Percentiles rank a stretch among this genome's conserved stretches.
Evolutionary conservation across 768 basidiomycete genomes (phyloP).

Genomic region (Lactifluus subvellereus): DNA sequence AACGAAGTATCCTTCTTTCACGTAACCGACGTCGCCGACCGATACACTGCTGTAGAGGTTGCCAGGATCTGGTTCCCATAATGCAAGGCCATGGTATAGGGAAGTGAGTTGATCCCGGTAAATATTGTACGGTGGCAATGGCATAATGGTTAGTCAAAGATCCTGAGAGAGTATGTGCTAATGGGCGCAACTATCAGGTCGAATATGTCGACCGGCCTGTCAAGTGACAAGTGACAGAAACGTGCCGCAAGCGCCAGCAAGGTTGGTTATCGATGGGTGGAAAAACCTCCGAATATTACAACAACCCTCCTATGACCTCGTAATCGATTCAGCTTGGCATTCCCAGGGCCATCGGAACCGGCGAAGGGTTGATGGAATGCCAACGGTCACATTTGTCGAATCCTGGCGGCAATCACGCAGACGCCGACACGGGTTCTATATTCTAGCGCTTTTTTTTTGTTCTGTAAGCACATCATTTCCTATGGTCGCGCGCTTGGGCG

Average conservation of each 20-base stretch:
- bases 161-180: neutral
- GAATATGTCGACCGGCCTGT: neutral
- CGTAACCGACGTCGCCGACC: conserved; percentile 24
- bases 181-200: neutral
- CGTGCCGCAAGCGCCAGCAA: neutral
- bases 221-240: conserved; percentile 7
- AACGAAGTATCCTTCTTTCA: conserved; percentile 19
- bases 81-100: conserved; percentile 20
- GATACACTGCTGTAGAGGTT: conserved; percentile 17
- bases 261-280: too few species aligned
- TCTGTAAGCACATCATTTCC: too few species aligned
- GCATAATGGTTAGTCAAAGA: conserved; percentile 2
- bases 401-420: too few species aligned
- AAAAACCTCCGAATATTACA: neutral
- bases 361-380: too few species aligned
- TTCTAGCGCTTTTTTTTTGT: too few species aligned
- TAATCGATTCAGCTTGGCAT: too few species aligned
- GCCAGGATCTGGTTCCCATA: conserved; percentile 25
- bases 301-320: neutral
- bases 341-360: too few species aligned
- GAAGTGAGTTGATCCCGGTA: conserved; percentile 23
- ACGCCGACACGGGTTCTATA: too few species aligned
- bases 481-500: too few species aligned
- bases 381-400: too few species aligned
- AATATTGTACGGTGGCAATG: conserved; percentile 13